phyloP scores from a whole-genome alignment of 176 grass and related monocot genomes.

The Ensete ventricosum region DNA sequence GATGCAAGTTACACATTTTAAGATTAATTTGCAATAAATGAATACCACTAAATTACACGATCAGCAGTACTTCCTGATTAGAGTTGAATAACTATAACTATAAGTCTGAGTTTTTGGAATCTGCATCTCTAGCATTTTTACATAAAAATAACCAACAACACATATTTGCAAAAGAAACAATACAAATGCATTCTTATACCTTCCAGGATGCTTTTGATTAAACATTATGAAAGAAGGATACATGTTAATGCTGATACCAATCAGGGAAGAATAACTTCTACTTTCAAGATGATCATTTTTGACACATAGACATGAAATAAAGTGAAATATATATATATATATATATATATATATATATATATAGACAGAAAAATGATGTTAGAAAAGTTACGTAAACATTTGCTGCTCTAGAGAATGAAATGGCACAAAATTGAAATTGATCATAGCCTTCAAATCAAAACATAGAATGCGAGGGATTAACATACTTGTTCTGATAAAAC shows the following conservation, averaged over 20 bases:
- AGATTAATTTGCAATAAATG: too few species aligned
- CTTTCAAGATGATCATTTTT: background rate
- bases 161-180: too few species aligned
- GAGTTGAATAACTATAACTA: too few species aligned
- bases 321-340: background rate
- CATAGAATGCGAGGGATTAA: background rate
- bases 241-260: too few species aligned
- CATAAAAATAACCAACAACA: too few species aligned
- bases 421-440: background rate
- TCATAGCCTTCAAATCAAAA: background rate
- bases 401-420: background rate
- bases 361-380: background rate
- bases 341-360: background rate
- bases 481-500: background rate
- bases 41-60: too few species aligned
- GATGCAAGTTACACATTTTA: too few species aligned
- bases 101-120: too few species aligned
- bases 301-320: background rate
- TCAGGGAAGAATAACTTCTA: background rate
- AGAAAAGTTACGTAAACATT: background rate
- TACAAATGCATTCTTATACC: background rate
- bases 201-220: background rate
- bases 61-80: too few species aligned
- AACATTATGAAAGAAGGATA: background rate
- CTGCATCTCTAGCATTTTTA: too few species aligned